Base-by-base conservation (phyloP, 352 stramenopile genomes). In the Pythium phragmitis region DNA sequence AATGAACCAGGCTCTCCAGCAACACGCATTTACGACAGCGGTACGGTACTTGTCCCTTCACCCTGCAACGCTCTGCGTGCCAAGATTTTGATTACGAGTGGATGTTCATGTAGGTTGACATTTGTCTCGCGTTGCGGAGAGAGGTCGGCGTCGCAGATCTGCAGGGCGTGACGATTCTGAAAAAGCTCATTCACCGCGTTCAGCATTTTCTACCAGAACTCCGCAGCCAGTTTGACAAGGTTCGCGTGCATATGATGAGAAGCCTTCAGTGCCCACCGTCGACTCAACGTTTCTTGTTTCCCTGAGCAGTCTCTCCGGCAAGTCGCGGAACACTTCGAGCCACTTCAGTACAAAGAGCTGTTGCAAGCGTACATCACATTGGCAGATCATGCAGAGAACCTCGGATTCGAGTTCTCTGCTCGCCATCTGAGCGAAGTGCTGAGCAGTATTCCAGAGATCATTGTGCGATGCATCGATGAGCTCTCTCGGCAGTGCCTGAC, bases 311-410 rank as follows among this genome's bases (percentile, higher is more conserved):
- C 87, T 21, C 72, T 96, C 19, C 69, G 83, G 17, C 81, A 88
- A 69, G 75, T 94, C 7, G 81, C 87, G 0, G 70, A 79, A 16
- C 58, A 69, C 13, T 96, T 96, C 60, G 79, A 96, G 42, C 76
- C 83, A 4, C 57, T 85, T 28, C 59, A 74, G 57, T 96, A 96
- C 73, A 89, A 85, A 49, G 80, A 94, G 57, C 68, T 96, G 30
- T 65, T 96, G n/a, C 83, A 85, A 50, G 87, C 85, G 33, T 93
- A 91, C 51, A 90, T 92, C 30, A 84, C 80, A 3, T 70, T 96
- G 13, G 82, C 87, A 0, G 81, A 92, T 59, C 76, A 94, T 57
- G 82, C 83, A 5, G 83, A 91, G 69, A 88, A 79, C 41, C 78
- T 89, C 11, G 80, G 81, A 6, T 91, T 92, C 52, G 85, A 93